phyloP scores from a whole-genome alignment of 2,329 filamentous ascomycete genomes.

The Gnomoniopsis sp. region DNA sequence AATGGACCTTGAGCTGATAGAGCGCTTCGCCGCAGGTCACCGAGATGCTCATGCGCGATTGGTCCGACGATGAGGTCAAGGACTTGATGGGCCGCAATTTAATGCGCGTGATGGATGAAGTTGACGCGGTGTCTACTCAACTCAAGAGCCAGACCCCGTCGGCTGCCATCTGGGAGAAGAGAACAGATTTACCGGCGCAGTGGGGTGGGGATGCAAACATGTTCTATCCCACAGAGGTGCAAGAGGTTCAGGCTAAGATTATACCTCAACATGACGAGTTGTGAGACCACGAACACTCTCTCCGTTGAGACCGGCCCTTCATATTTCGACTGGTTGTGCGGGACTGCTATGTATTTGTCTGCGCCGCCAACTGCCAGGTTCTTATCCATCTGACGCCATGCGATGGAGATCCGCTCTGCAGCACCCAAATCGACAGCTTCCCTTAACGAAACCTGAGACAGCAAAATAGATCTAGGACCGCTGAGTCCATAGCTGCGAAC shows the following conservation, averaged over 20 bases:
- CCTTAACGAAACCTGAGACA: no score
- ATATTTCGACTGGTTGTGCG: no score
- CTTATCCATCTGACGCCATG: no score
- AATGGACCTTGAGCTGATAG: background rate
- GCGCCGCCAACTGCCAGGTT: no score
- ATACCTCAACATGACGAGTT: slow-evolving; percentile 14
- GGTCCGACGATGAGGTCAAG: slow-evolving; percentile 16
- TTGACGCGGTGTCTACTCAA: slow-evolving; percentile 10
- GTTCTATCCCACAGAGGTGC: slow-evolving; percentile 12
- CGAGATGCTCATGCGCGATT: slow-evolving; percentile 13
- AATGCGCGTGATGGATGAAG: slow-evolving; percentile 17
- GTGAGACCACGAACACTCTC: no score
- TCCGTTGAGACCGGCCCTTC: background rate
- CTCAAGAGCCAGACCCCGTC: slow-evolving; percentile 10
- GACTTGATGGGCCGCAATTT: slow-evolving; percentile 18
- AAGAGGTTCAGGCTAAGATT: slow-evolving; percentile 11
- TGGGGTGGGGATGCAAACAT: slow-evolving; percentile 14
- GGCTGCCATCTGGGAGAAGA: slow-evolving; percentile 14
- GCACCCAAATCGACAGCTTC: no score
- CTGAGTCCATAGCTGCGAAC: no score
- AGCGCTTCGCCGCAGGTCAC: slow-evolving; percentile 8
- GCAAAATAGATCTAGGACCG: no score
- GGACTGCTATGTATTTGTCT: no score
- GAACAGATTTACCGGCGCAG: slow-evolving; percentile 12
- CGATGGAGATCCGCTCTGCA: no score